phyloP scores from a whole-genome alignment of 495 filamentous ascomycete genomes.

The Jackrogersella minutella region DNA sequence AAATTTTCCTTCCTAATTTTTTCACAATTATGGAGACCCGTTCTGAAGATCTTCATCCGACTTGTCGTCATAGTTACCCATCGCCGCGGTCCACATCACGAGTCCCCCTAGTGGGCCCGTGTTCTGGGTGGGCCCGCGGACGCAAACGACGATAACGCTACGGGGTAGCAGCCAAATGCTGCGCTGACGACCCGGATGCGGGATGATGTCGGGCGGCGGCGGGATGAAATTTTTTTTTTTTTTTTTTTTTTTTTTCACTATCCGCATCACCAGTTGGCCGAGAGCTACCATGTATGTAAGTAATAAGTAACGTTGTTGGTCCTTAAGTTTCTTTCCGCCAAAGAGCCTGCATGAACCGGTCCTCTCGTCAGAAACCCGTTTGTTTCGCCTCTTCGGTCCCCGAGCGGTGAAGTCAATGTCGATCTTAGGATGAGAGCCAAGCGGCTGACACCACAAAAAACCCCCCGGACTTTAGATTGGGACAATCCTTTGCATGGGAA shows the following conservation, averaged over 20 bases:
- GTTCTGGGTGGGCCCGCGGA: neutral
- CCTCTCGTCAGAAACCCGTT: slow-evolving; percentile 1
- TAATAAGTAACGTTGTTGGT: neutral
- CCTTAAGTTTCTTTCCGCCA: neutral
- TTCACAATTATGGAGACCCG: slow-evolving; percentile 30
- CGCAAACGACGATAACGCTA: too few species aligned
- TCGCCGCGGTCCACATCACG: slow-evolving; percentile 11
- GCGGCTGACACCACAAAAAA: slow-evolving; percentile 2
- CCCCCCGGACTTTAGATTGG: neutral
- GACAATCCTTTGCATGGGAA: neutral
- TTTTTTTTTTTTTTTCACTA: too few species aligned
- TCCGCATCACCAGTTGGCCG: slow-evolving; percentile 18
- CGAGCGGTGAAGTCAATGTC: slow-evolving; percentile 32
- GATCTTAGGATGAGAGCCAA: slow-evolving; percentile 30
- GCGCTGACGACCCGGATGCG: slow-evolving; percentile 13
- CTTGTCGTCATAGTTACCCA: slow-evolving; percentile 38
- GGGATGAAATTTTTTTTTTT: too few species aligned
- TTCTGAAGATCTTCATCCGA: slow-evolving; percentile 40
- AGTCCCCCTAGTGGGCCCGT: slow-evolving; percentile 7
- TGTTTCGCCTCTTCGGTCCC: slow-evolving; percentile 13
- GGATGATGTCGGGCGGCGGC: slow-evolving; percentile 11
- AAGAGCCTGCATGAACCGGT: slow-evolving; percentile 16
- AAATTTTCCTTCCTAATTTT: slow-evolving; percentile 25
- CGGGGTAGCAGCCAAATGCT: too few species aligned
- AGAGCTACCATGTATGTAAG: too few species aligned